These are phyloP conservation scores for Penicillium sp. DNA, from an alignment of 2,329 filamentous ascomycete species.

Conservation along the genomic window DNA sequence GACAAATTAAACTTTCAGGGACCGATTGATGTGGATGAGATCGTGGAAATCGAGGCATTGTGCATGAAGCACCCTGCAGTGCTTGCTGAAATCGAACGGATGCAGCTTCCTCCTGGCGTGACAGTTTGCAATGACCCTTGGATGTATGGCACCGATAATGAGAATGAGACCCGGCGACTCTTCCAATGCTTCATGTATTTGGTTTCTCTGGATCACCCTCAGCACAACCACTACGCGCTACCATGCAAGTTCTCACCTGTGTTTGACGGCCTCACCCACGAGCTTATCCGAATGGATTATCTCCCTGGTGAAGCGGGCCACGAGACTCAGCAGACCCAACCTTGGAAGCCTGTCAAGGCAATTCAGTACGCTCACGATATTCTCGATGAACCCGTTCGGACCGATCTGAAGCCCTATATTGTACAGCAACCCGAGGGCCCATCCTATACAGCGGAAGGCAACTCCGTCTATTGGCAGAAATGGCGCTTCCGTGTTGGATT, in stretches of 20 bases:
- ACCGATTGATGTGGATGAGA: constrained; percentile 60
- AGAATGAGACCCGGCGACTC: constrained; percentile 40
- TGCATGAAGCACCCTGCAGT: constrained; percentile 57
- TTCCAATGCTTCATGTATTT: constrained; percentile 45
- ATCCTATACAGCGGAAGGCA: constrained; percentile 60
- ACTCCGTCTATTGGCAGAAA: constrained; percentile 64
- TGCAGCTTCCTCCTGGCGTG: constrained; percentile 58
- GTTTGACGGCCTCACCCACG: constrained; percentile 60
- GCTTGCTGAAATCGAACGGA: constrained; percentile 58
- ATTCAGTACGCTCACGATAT: constrained; percentile 62
- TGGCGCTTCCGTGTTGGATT: constrained; percentile 63
- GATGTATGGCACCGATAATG: constrained; percentile 61
- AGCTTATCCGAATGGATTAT: constrained; percentile 68
- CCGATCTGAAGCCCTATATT: constrained; percentile 63
- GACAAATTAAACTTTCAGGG: constrained; percentile 57
- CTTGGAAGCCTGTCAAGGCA: constrained; percentile 56
- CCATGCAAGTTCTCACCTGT: constrained; percentile 40
- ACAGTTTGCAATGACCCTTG: constrained; percentile 62
- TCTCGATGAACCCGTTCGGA: constrained; percentile 60
- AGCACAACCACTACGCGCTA: constrained; percentile 39
- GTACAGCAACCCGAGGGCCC: constrained; percentile 65
- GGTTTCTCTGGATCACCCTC: constrained; percentile 34
- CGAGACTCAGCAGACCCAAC: constrained; percentile 54
- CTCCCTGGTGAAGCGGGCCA: constrained; percentile 67
- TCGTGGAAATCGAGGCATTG: constrained; percentile 57